Evolutionary conservation across 495 filamentous ascomycete species (phyloP), one percentile per base, ranked within the genome.

Genomic region (Cetradonia linearis): DNA sequence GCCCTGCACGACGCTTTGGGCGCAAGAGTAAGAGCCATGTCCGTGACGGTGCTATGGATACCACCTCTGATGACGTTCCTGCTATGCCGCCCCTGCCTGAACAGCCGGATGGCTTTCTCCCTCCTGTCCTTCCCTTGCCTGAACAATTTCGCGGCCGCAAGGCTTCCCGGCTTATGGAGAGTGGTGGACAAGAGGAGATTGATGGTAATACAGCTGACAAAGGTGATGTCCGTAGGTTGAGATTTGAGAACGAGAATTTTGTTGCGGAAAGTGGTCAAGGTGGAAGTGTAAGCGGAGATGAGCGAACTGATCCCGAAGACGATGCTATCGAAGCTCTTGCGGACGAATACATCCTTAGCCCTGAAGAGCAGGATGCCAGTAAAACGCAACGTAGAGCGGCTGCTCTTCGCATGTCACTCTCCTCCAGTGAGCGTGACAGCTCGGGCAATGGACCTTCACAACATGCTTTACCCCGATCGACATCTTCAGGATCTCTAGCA

Each of bases 291-390:
- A 60, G 48, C 44, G 59, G 40, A 30, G 63, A 65, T n/a, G 59
- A 65, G 18, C 56, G 60, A n/a, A 65, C 53, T 4, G 58, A 60
- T 18, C 23, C 42, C 18, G 49, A 52, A 34, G 58, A 60, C 5
- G 50, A 54, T 38, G 34, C 49, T 20, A 55, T 47, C 14, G 59
- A 62, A 54, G 44, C 40, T 31, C 31, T 47, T 16, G 48, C 36
- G 28, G 63, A 65, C 18, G 63, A 65, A 28, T 65, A 65, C 47
- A 62, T 65, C 3, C 48, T 65, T 18, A 62, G 59, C 49, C 54
- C 63, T 31, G 63, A 65, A 25, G 50, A 65, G 40, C 53, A 40
- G 30, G 63, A 56, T 34, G 50, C 60, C 20, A 56, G 59, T 28
- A 56, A 48, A 23, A 48, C 52, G n/a, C 54, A 62, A 25, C 54